Conservation (phyloP, 106 monocot genomes). For the Triglochin maritima region DNA sequence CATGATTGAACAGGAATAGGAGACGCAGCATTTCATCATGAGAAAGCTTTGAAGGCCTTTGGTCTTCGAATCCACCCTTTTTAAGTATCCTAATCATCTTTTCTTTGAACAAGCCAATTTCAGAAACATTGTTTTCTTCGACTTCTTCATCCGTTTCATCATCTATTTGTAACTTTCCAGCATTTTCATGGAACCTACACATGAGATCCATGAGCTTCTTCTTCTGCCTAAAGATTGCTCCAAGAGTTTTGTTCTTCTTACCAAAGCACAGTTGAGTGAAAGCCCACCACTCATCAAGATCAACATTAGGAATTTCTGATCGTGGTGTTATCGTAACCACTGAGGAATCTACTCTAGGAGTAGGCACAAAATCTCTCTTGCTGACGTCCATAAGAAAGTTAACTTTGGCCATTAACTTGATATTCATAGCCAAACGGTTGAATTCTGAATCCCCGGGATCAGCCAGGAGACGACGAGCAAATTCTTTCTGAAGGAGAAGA, state of each 20-base stretch:
- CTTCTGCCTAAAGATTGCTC: constrained; percentile 90
- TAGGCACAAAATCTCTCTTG: constrained; percentile 73
- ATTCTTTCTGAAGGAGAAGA: constrained; percentile 86
- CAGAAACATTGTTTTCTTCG: constrained; percentile 9
- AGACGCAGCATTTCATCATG: constrained; percentile 59
- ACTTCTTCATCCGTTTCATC: constrained; percentile 4
- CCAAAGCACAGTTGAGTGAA: constrained; percentile 61
- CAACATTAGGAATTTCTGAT: constrained; percentile 20
- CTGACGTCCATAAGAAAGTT: constrained; percentile 65
- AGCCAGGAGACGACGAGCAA: constrained; percentile 55
- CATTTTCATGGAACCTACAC: constrained; percentile 5
- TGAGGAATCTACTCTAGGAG: constrained; percentile 74
- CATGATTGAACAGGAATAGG: constrained; percentile 53
- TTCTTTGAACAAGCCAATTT: constrained; percentile 37
- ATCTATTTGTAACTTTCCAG: neutral
- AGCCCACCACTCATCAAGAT: constrained; percentile 76
- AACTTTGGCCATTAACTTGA: constrained; percentile 47
- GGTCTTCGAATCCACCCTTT: constrained; percentile 36
- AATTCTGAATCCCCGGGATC: constrained; percentile 66
- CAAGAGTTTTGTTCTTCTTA: constrained; percentile 80
- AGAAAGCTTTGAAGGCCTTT: constrained; percentile 61
- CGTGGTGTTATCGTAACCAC: constrained; percentile 54
- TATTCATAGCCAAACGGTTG: constrained; percentile 66
- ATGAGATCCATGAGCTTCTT: constrained; percentile 42
- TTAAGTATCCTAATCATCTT: constrained; percentile 49